phyloP scores from a whole-genome alignment of 495 filamentous ascomycete genomes.

The Xylaria castorea region DNA sequence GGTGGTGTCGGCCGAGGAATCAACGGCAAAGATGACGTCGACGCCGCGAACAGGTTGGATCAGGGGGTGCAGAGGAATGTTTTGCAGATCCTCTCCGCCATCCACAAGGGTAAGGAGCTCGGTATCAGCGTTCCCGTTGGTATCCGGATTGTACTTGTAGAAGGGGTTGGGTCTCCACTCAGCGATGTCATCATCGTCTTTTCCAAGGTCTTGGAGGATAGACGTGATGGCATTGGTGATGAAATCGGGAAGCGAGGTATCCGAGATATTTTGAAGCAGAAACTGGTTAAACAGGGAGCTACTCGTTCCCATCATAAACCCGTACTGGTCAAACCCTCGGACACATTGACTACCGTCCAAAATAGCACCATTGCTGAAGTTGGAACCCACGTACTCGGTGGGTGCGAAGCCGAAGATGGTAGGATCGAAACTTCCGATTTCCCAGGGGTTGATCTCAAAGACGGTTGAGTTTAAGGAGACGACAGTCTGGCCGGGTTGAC shows the following conservation, averaged over 20 bases:
- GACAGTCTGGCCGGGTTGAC: slow-evolving; percentile 67
- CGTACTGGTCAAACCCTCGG: slow-evolving; percentile 81
- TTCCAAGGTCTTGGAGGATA: slow-evolving; percentile 62
- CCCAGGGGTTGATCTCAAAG: slow-evolving; percentile 86
- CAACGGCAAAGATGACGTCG: slow-evolving; percentile 92
- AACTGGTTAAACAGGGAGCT: slow-evolving; percentile 85
- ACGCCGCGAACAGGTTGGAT: slow-evolving; percentile 80
- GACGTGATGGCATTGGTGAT: slow-evolving; percentile 58
- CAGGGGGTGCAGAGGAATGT: slow-evolving; percentile 84
- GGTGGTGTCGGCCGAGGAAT: slow-evolving; percentile 81
- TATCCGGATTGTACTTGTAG: slow-evolving; percentile 67
- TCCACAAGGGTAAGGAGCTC: slow-evolving; percentile 71
- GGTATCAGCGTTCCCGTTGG: slow-evolving; percentile 64
- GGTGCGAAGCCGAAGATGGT: slow-evolving; percentile 81
- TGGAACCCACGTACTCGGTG: slow-evolving; percentile 76
- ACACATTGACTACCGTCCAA: slow-evolving; percentile 68
- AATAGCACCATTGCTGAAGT: slow-evolving; percentile 72
- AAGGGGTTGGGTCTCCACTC: slow-evolving; percentile 88
- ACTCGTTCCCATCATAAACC: slow-evolving; percentile 90
- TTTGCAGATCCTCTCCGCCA: slow-evolving; percentile 75
- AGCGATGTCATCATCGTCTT: slow-evolving; percentile 76
- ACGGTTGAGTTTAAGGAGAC: slow-evolving; percentile 81
- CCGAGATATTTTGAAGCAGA: slow-evolving; percentile 64
- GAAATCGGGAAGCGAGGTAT: slow-evolving; percentile 56
- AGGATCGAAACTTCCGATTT: slow-evolving; percentile 85